Percentiles rank a stretch among this genome's conserved stretches.
These are phyloP conservation scores for Paraphaeosphaeria minitans DNA, from an alignment of 2,329 filamentous ascomycete species.

Conservation along the genomic window DNA sequence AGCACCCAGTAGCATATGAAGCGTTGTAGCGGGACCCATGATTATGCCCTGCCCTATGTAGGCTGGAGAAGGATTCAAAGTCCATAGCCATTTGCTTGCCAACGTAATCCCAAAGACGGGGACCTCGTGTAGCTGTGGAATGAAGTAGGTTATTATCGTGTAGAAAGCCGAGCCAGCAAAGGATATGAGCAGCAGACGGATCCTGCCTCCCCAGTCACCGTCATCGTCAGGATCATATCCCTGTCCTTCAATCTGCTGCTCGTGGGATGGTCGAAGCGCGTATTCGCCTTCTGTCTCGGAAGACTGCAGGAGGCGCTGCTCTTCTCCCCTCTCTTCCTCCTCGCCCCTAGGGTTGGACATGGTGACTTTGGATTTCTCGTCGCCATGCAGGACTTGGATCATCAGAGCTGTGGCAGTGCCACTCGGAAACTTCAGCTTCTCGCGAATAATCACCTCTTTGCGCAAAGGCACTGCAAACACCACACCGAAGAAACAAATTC, in stretches of 20 bases:
- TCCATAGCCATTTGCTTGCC: slow-evolving; percentile 88
- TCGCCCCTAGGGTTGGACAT: slow-evolving; percentile 9
- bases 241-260: slow-evolving; percentile 22
- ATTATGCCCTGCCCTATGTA: slow-evolving; percentile 98
- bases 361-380: slow-evolving; percentile 32
- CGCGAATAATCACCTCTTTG: slow-evolving; percentile 88
- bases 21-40: slow-evolving; percentile 93
- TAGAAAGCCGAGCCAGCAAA: slow-evolving; percentile 64
- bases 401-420: slow-evolving; percentile 94
- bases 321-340: slow-evolving; percentile 38
- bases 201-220: slow-evolving; percentile 66
- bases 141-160: slow-evolving; percentile 87
- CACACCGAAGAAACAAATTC: slow-evolving; percentile 94
- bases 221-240: slow-evolving; percentile 40
- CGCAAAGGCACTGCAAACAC: slow-evolving; percentile 92
- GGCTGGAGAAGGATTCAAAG: slow-evolving; percentile 92
- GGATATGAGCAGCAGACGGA: slow-evolving; percentile 63
- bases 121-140: slow-evolving; percentile 82
- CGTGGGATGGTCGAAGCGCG: slow-evolving; percentile 25
- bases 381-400: slow-evolving; percentile 85
- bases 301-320: slow-evolving; percentile 40
- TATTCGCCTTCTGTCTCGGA: slow-evolving; percentile 28
- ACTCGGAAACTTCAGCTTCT: slow-evolving; percentile 91
- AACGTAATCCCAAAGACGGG: slow-evolving; percentile 80
- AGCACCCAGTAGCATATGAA: slow-evolving; percentile 93